Percentiles rank a stretch among this genome's conserved stretches.
These are phyloP conservation scores for Pyrenopolyporus hunteri DNA, from an alignment of 495 filamentous ascomycete genomes.

Conservation along the genomic window DNA sequence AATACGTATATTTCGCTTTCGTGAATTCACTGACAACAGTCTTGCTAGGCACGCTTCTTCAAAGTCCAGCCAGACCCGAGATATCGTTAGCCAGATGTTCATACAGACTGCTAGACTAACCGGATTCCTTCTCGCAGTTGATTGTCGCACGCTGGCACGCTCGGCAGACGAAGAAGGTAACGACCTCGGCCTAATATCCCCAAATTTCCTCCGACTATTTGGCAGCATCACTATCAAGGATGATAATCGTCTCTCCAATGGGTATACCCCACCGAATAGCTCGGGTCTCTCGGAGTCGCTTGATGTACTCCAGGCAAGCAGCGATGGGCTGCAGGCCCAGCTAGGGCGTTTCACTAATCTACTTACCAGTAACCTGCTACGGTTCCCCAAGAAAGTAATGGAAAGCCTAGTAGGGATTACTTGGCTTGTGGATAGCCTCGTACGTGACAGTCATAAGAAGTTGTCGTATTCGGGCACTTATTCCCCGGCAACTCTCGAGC, in stretches of 20 bases:
- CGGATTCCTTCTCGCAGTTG: constrained; percentile 34
- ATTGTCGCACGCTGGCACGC: constrained; percentile 26
- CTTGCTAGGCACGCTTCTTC: constrained; percentile 22
- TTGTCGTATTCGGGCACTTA: constrained; percentile 7
- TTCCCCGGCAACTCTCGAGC: constrained; percentile 17
- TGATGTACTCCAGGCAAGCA: constrained; percentile 32
- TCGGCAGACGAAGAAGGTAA: constrained; percentile 13
- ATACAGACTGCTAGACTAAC: constrained; percentile 35
- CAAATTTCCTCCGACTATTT: constrained; percentile 35
- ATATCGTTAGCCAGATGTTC: constrained; percentile 33
- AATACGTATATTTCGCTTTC: not conserved
- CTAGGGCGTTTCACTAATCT: constrained; percentile 41
- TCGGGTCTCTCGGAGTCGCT: constrained; percentile 19
- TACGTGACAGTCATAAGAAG: constrained; percentile 40
- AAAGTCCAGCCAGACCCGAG: constrained; percentile 32
- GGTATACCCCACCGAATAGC: constrained; percentile 9
- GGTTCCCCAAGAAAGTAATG: constrained; percentile 48
- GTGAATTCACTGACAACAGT: constrained; percentile 2
- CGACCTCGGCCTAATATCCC: constrained; percentile 35
- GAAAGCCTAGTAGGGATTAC: constrained; percentile 51
- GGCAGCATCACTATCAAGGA: constrained; percentile 21
- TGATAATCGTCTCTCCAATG: constrained; percentile 20
- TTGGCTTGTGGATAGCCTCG: constrained; percentile 40
- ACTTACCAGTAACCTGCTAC: constrained; percentile 42
- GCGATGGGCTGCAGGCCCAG: constrained; percentile 19